Conservation (phyloP, 225 moss, liverwort and hornwort genomes). For the Asterella californica region DNA sequence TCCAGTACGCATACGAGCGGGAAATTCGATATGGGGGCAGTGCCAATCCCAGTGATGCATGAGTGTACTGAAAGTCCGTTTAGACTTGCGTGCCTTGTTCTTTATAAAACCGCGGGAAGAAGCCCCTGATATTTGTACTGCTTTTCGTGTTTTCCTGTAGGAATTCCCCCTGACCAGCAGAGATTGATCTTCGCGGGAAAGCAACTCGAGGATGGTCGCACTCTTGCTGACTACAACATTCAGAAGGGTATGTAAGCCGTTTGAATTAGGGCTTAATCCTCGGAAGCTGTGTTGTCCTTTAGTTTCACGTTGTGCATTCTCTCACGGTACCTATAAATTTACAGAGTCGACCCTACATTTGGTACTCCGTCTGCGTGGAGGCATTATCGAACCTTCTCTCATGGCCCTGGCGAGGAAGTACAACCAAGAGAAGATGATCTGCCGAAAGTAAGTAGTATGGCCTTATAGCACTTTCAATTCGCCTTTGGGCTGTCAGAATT, state of each 20-base stretch:
- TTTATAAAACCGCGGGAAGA: not conserved
- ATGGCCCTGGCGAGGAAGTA: conserved; percentile 91
- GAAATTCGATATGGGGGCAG: too few species aligned
- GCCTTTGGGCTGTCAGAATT: too few species aligned
- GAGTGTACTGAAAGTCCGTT: too few species aligned
- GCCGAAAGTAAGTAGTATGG: conserved; percentile 66
- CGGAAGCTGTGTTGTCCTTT: not conserved
- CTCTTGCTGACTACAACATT: conserved; percentile 25
- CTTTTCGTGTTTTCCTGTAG: not conserved
- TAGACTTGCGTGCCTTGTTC: too few species aligned
- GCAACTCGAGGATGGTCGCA: conserved; percentile 28
- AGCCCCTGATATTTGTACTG: not conserved
- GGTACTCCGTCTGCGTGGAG: conserved; percentile 80
- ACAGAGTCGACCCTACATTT: conserved; percentile 79
- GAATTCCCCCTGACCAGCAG: conserved; percentile 29
- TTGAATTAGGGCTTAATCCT: not conserved
- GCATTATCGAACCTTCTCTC: conserved; percentile 87
- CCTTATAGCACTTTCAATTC: not conserved
- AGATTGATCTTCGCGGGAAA: conserved; percentile 25
- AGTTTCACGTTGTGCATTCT: not conserved
- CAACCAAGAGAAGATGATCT: conserved; percentile 96
- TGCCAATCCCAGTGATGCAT: too few species aligned
- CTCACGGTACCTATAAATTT: not conserved
- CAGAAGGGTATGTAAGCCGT: conserved; percentile 11
- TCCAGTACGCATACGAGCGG: too few species aligned